Base-by-base conservation (phyloP, 345 rosid species). In the Syzygium oleosum region DNA sequence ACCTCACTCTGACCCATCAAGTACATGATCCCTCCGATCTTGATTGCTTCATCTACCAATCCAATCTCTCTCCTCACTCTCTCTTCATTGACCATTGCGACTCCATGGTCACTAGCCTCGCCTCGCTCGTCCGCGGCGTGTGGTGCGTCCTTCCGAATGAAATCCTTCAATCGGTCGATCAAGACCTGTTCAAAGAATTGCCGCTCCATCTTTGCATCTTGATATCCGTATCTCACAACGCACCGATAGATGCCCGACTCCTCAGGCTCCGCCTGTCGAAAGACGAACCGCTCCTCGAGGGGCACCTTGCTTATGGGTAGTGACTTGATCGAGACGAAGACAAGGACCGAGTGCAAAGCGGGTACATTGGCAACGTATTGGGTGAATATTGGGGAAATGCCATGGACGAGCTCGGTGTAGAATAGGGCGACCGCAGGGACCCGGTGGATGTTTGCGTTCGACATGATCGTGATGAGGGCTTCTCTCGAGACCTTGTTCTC, bases 141-240 rank as follows among this genome's bases (percentile, higher is more conserved):
- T 15, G 2, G 22, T 23, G 27, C 88, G 16, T 12, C 59, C 29
- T 10, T 59, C 19, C 3, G 83, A 9, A 86, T 78, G 52, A 91
- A 92, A 85, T 80, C 85, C 84, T 91, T 87, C 85, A 91, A 46
- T 51, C 87, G 73, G 27, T 78, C 83, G 14, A 85, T 87, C 86
- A 92, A 41, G 83, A 52, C 56, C 49, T 17, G 59, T 85, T 91
- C 91, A 13, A 91, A 92, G 15, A 83, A 13, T 38, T 89, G 87
- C 3, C 86, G 89, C 43, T 90, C 88, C 65, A 85, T 88, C 77
- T 87, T 53, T 9, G 87, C 68, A 51, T 91, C 91, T 21, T 12
- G 85, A 80, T 91, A 91, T 17, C 92, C 92, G 46, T 92, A 90
- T 80, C 93, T 86, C 41, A 87, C 92, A 7, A 92, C 51, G 51